Evolutionary conservation across 306 rosid genomes (phyloP).

Genomic region (Heteromeles arbutifolia): DNA sequence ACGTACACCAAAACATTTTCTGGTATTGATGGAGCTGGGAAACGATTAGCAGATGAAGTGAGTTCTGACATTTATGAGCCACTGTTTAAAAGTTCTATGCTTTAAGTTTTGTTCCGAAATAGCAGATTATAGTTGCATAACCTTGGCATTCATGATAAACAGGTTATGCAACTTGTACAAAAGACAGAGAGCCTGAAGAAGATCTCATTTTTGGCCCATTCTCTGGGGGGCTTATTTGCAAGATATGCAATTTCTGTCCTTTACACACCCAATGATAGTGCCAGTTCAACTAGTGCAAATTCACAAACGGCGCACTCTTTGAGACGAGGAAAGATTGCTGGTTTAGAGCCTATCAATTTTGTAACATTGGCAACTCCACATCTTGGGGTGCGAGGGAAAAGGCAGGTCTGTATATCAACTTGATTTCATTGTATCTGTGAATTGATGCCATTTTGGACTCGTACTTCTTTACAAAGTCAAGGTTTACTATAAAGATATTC

Average conservation of each 20-base stretch:
- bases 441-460: neutral
- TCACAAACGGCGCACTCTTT: constrained; percentile 26
- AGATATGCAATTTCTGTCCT: constrained; percentile 81
- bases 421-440: neutral
- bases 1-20: constrained; percentile 71
- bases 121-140: constrained; percentile 14
- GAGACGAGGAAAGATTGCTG: constrained; percentile 63
- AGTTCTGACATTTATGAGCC: constrained; percentile 29
- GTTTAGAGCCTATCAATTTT: constrained; percentile 86
- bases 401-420: constrained; percentile 59
- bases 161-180: constrained; percentile 77
- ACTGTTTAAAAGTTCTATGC: constrained; percentile 4
- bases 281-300: constrained; percentile 20
- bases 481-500: too few species aligned
- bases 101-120: constrained; percentile 11
- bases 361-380: constrained; percentile 95
- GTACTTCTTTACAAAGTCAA: neutral
- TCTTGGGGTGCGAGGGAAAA: constrained; percentile 90
- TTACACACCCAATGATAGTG: constrained; percentile 41
- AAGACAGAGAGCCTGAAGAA: constrained; percentile 63
- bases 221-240: constrained; percentile 93
- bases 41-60: constrained; percentile 90
- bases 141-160: constrained; percentile 25
- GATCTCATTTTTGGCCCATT: constrained; percentile 90
- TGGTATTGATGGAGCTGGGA: constrained; percentile 96